Percentiles rank a stretch among this genome's conserved stretches.
Conservation (phyloP, 345 rosid genomes). For the Mangifera indica region DNA sequence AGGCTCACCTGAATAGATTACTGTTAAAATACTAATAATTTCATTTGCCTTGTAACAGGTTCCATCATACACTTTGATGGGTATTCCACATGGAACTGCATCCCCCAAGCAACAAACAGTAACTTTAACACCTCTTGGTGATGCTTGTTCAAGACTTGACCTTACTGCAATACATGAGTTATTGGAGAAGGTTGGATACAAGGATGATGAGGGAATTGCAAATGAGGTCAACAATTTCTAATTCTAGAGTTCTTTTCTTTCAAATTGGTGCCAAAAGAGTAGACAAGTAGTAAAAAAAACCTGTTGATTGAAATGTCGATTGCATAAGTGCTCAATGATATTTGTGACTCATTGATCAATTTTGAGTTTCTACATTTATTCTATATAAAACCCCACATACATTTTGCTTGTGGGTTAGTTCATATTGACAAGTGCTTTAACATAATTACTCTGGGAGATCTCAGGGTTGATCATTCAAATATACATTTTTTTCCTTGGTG, state of each 20-base stretch:
- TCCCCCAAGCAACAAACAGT: constrained; percentile 47
- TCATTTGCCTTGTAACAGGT: constrained; percentile 34
- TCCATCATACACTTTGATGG: constrained; percentile 63
- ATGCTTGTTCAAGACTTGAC: constrained; percentile 77
- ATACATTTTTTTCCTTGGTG: background rate
- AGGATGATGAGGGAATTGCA: constrained; percentile 78
- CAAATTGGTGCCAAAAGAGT: background rate
- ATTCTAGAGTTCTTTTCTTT: background rate
- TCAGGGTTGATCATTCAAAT: background rate
- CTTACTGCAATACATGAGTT: constrained; percentile 78
- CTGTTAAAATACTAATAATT: background rate
- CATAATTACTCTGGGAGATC: background rate
- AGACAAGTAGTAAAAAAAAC: too few relatives aligned
- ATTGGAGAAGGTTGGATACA: constrained; percentile 71
- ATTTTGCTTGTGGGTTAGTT: background rate
- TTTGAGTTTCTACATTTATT: background rate
- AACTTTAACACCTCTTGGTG: constrained; percentile 60
- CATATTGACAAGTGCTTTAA: background rate
- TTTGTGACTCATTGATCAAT: background rate
- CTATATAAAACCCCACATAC: background rate
- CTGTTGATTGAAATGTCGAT: background rate
- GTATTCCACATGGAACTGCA: constrained; percentile 55
- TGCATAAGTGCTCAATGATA: background rate
- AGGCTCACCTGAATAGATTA: background rate
- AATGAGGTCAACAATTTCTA: constrained; percentile 57